These are phyloP conservation scores for Yamadazyma conglobata DNA, from an alignment of 1,139 yeast genomes.

Conservation along the genomic window DNA sequence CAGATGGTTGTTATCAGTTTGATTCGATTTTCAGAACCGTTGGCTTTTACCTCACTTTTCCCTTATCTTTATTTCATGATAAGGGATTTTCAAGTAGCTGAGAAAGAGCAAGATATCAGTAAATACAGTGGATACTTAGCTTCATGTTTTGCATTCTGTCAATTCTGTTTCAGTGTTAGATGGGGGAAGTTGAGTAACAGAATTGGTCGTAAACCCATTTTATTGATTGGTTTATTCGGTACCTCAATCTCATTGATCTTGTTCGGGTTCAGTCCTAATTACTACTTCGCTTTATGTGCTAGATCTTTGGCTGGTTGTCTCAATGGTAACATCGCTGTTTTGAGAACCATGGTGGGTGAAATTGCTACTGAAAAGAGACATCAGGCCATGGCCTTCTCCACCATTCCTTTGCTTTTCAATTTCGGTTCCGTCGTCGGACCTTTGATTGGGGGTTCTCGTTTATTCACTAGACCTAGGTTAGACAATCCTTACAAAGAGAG, in stretches of 20 bases:
- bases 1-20: constrained; percentile 46
- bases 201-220: constrained; percentile 55
- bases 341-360: constrained; percentile 60
- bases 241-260: constrained; percentile 44
- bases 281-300: constrained; percentile 48
- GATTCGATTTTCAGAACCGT: constrained; percentile 56
- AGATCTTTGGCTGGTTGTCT: constrained; percentile 51
- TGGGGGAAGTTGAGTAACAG: constrained; percentile 57
- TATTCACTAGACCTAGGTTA: constrained; percentile 28
- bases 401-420: constrained; percentile 56
- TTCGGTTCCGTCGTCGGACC: constrained; percentile 50
- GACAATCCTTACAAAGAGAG: constrained; percentile 8
- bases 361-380: constrained; percentile 51
- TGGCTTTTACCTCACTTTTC: constrained; percentile 58
- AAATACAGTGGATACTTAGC: constrained; percentile 57
- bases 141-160: constrained; percentile 51
- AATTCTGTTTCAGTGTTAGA: constrained; percentile 50
- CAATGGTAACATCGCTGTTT: constrained; percentile 59
- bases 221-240: constrained; percentile 50
- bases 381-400: constrained; percentile 58
- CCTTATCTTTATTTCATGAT: constrained; percentile 66
- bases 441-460: constrained; percentile 45
- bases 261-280: constrained; percentile 51
- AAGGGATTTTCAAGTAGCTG: constrained; percentile 49
- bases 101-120: constrained; percentile 49